Evolutionary conservation across 805 yeast genomes (phyloP).

Genomic region (Ogataea nonfermentans): DNA sequence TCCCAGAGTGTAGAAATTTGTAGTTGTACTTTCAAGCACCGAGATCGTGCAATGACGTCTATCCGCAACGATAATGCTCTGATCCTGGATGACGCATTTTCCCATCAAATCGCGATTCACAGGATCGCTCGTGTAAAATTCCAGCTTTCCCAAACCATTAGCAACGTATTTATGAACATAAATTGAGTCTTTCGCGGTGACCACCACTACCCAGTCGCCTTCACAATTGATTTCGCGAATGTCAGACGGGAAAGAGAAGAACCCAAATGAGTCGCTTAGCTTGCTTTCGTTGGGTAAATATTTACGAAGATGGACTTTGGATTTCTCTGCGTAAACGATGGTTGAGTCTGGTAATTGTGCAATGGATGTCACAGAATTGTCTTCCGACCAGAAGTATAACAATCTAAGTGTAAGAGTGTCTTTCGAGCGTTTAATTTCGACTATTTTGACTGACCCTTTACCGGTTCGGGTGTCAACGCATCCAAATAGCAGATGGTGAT

Average conservation of each 20-base stretch:
- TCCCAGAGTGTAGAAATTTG: slow-evolving; percentile 1
- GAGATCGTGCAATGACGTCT: slow-evolving; percentile 21
- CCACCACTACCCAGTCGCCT: slow-evolving; percentile 23
- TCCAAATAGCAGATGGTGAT: slow-evolving; percentile 35
- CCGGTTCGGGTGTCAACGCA: slow-evolving; percentile 22
- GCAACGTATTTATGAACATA: slow-evolving; percentile 20
- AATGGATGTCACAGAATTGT: slow-evolving; percentile 24
- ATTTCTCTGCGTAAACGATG: slow-evolving; percentile 24
- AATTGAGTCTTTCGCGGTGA: slow-evolving; percentile 32
- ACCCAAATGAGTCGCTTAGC: slow-evolving; percentile 20
- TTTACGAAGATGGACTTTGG: slow-evolving; percentile 13
- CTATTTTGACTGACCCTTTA: slow-evolving; percentile 28
- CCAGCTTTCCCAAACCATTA: slow-evolving; percentile 8
- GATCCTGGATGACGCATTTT: slow-evolving; percentile 20
- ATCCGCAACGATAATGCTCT: slow-evolving; percentile 19
- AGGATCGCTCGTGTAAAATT: slow-evolving; percentile 17
- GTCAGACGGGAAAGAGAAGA: slow-evolving; percentile 14
- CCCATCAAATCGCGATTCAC: slow-evolving; percentile 24
- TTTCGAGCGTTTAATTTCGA: slow-evolving; percentile 25
- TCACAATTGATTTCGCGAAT: slow-evolving; percentile 26
- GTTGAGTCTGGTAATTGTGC: slow-evolving; percentile 25
- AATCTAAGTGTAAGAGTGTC: slow-evolving; percentile 15
- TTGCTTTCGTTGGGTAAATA: slow-evolving; percentile 23
- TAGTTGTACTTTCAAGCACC: slow-evolving; percentile 9
- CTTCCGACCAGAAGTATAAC: slow-evolving; percentile 21